Conservation (phyloP, 257 asterid genomes). For the Nicotiana tomentosiformis region DNA sequence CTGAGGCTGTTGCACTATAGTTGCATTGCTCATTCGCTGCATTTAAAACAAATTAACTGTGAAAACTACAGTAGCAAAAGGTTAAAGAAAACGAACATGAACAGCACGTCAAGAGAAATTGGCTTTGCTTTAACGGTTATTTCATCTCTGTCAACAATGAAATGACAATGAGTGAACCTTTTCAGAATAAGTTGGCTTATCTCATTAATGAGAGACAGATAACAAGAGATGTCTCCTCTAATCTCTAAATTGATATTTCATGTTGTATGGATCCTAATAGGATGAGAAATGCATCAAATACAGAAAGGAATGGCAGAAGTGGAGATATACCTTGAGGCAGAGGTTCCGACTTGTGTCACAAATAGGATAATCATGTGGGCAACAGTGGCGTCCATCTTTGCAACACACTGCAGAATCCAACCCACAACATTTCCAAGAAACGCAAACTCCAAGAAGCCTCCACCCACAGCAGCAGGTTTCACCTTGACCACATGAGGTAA, state of each 20-base stretch:
- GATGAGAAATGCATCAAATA: neutral
- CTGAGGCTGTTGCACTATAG: constrained; percentile 35
- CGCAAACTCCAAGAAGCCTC: constrained; percentile 61
- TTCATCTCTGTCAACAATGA: neutral
- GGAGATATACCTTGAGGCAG: constrained; percentile 61
- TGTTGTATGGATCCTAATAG: neutral
- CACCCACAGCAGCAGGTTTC: constrained; percentile 83
- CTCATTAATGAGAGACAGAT: neutral
- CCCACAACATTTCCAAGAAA: constrained; percentile 75
- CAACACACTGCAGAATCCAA: constrained; percentile 78
- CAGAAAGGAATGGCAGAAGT: neutral
- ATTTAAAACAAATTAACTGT: constrained; percentile 9
- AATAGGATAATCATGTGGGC: constrained; percentile 75
- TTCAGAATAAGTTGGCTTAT: too few species aligned
- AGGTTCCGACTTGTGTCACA: constrained; percentile 50
- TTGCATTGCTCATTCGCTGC: constrained; percentile 59
- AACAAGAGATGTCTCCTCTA: neutral
- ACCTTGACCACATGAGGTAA: constrained; percentile 58
- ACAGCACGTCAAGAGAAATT: neutral
- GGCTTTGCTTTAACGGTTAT: neutral
- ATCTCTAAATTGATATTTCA: neutral
- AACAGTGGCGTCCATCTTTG: constrained; percentile 54
- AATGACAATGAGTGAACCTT: neutral
- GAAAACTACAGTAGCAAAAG: neutral
- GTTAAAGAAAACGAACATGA: neutral